These are phyloP conservation scores for Rhododendron simsii DNA, from an alignment of 148 eudicot genomes.

Conservation along the genomic window DNA sequence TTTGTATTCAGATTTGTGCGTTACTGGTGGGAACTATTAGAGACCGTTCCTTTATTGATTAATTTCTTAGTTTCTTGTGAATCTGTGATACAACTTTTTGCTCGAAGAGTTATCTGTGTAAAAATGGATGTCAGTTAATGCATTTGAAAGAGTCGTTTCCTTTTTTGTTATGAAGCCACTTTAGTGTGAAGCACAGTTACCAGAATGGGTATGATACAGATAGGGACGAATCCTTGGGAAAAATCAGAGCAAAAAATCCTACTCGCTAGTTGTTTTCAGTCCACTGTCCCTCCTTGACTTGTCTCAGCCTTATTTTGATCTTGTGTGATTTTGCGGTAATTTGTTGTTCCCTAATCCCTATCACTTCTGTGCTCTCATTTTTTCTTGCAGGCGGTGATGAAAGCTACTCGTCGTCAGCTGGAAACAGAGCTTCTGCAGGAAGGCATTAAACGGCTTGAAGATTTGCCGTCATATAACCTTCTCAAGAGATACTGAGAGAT, in stretches of 20 bases:
- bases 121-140: not conserved
- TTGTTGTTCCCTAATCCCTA: not conserved
- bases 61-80: not conserved
- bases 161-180: not conserved
- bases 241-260: not conserved
- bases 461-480: conserved; percentile 76
- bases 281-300: not conserved
- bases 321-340: not conserved
- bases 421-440: conserved; percentile 82
- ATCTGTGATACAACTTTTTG: not conserved
- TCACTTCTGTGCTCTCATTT: not conserved
- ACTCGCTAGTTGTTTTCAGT: not conserved
- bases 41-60: not conserved
- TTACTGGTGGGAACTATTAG: not conserved
- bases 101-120: not conserved
- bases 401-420: conserved; percentile 92
- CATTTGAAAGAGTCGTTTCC: not conserved
- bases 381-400: conserved; percentile 74
- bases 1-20: not conserved
- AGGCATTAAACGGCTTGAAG: conserved; percentile 69
- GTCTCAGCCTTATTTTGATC: not conserved
- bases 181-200: not conserved
- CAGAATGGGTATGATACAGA: not conserved
- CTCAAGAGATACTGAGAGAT: conserved; percentile 41
- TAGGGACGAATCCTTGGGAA: not conserved